Evolutionary conservation across 2,329 filamentous ascomycete species (phyloP).

Genomic region (Aspergillus sp.): DNA sequence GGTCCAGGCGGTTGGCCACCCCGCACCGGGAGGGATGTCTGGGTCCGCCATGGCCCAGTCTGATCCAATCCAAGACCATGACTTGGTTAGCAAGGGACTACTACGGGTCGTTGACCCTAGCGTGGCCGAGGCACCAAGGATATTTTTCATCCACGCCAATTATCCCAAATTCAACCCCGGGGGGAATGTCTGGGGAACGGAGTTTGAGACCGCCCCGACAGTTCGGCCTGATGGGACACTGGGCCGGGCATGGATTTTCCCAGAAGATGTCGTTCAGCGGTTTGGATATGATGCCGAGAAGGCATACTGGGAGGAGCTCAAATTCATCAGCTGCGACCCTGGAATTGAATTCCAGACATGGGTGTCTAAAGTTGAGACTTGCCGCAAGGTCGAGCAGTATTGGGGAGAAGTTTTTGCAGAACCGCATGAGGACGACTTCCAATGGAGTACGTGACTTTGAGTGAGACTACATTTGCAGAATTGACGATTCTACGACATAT

Average conservation of each 20-base stretch:
- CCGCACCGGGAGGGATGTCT: constrained; percentile 25
- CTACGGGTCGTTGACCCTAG: constrained; percentile 35
- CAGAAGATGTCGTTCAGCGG: constrained; percentile 31
- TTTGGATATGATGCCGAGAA: constrained; percentile 43
- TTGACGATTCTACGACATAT: constrained; percentile 7
- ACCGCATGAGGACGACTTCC: constrained; percentile 32
- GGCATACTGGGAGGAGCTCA: constrained; percentile 43
- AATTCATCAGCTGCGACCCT: constrained; percentile 39
- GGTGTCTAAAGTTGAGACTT: constrained; percentile 32
- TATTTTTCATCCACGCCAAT: constrained; percentile 44
- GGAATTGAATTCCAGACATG: constrained; percentile 37
- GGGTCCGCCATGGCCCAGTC: constrained; percentile 41
- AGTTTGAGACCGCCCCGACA: constrained; percentile 39
- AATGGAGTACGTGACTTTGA: constrained; percentile 28
- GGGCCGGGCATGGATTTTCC: constrained; percentile 38
- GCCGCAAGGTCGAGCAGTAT: constrained; percentile 32
- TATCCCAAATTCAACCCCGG: constrained; percentile 44
- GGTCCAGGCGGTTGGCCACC: constrained; percentile 36
- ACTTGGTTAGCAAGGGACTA: constrained; percentile 31
- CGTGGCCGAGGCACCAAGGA: constrained; percentile 31
- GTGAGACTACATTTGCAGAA: not conserved
- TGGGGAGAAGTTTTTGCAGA: constrained; percentile 37
- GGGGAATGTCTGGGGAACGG: constrained; percentile 38
- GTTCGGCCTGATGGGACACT: constrained; percentile 36
- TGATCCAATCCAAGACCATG: constrained; percentile 40